Evolutionary conservation across 108 stramenopile genomes (phyloP), one percentile per base, ranked within the genome.

Genomic region (Bacterosira constricta): DNA sequence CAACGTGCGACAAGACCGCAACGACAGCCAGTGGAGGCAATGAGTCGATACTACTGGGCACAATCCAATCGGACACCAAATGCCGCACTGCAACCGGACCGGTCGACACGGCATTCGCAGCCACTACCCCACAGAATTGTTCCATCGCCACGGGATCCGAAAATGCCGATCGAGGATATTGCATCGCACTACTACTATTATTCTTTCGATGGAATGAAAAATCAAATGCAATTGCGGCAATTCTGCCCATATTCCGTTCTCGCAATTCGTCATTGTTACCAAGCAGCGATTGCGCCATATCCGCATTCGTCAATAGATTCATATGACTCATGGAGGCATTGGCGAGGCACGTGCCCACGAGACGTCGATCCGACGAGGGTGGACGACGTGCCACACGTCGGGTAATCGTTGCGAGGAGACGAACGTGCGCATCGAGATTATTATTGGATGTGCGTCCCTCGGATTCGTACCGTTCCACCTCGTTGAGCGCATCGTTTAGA

Each of bases 401-500:
- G 4, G 89, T 80, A 61, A 92, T 83, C 2, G 85, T 85, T 35
- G 89, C 86, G 17, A 92, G 80, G 13, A 90, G 68, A 32, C 85
- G 85, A 0, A 84, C 87, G 54, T 90, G 87, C 15, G 75, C 50
- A 37, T 71, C 74, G 37, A 89, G 75, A 18, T 54, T 10, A 51
- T 1, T 10, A 51, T 51, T 6, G 15, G 13, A 29, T 8, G 29
- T 30, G 8, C 42, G 41, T 21, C 50, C 1, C 27, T 57, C 26
- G 2, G 55, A 42, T 47, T 88, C 87, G 39, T 77, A 71, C 58
- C 91, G 83, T 60, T 92, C 91, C 10, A 89, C 71, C 66, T 92
- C 91, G 56, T 83, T 90, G 45, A 92, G 82, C 0, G 89, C 89
- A 47, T 88, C 84, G 51, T 92, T 88, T 2, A 92, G 79, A 65